phyloP scores from a whole-genome alignment of 495 filamentous ascomycete genomes.

The Penicillium coffeae region DNA sequence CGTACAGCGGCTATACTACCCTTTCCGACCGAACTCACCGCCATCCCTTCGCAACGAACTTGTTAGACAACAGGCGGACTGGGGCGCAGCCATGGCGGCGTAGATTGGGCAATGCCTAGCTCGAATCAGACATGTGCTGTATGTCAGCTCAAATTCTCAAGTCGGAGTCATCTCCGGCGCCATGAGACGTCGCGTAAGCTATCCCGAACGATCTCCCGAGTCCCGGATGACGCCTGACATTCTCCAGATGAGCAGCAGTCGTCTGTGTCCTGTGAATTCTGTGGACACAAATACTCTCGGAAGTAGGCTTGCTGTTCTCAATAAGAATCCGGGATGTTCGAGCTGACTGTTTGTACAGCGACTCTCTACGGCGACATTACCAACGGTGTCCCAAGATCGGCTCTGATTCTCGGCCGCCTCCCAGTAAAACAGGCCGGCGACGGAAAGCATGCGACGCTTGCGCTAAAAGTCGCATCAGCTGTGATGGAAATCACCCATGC shows the following conservation, averaged over 20 bases:
- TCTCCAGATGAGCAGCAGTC: constrained; percentile 2
- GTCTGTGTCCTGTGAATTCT: constrained; percentile 8
- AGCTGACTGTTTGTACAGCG: constrained; percentile 1
- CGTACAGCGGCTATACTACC: too few species aligned
- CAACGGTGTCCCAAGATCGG: constrained; percentile 6
- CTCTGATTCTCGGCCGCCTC: background rate
- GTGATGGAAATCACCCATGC: constrained; percentile 5
- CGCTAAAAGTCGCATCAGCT: constrained; percentile 2
- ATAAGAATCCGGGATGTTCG: background rate
- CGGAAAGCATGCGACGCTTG: constrained; percentile 13
- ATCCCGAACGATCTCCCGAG: background rate
- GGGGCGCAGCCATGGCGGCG: too few species aligned
- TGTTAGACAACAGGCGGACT: background rate
- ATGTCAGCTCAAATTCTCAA: constrained; percentile 5
- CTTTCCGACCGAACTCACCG: too few species aligned
- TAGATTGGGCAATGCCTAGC: constrained; percentile 4
- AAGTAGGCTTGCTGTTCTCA: background rate
- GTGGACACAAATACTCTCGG: constrained; percentile 11
- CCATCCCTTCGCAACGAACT: background rate
- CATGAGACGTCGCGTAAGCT: constrained; percentile 13
- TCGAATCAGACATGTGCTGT: background rate
- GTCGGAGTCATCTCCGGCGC: constrained; percentile 9
- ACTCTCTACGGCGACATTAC: constrained; percentile 14
- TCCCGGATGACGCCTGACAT: background rate
- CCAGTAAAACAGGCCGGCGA: constrained; percentile 6